Conservation (phyloP, 345 rosid species). For the Lepidium africanum region DNA sequence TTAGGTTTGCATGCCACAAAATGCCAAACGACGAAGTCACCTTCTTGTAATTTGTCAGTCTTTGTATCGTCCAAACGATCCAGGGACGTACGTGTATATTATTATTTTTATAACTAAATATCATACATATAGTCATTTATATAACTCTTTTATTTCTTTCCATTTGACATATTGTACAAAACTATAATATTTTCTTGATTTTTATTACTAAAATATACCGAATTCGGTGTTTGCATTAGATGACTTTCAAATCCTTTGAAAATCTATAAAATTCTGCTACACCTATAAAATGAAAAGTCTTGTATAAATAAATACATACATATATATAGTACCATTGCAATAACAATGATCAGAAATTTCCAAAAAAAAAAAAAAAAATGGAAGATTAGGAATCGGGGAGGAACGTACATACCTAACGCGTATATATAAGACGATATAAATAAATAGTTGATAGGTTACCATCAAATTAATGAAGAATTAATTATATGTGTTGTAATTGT, state of each 20-base stretch:
- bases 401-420: constrained; percentile 4
- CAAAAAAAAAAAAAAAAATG: neutral
- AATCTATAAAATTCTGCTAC: no score
- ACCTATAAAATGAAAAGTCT: no score
- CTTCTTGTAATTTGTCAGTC: constrained; percentile 27
- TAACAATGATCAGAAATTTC: constrained; percentile 2
- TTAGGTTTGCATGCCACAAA: constrained; percentile 36
- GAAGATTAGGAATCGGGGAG: constrained; percentile 26
- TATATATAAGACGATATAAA: neutral
- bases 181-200: neutral
- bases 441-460: constrained; percentile 1
- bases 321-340: neutral
- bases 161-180: neutral
- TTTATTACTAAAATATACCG: neutral
- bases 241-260: neutral
- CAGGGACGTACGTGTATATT: neutral
- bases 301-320: no score
- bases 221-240: neutral
- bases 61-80: constrained; percentile 18
- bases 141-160: neutral
- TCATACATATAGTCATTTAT: neutral
- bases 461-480: neutral
- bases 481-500: constrained; percentile 8
- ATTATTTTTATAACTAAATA: neutral
- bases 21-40: constrained; percentile 28